Evolutionary conservation across 257 asterid genomes (phyloP), one percentile per base, ranked within the genome.

Genomic region (Anisodus tanguticus): DNA sequence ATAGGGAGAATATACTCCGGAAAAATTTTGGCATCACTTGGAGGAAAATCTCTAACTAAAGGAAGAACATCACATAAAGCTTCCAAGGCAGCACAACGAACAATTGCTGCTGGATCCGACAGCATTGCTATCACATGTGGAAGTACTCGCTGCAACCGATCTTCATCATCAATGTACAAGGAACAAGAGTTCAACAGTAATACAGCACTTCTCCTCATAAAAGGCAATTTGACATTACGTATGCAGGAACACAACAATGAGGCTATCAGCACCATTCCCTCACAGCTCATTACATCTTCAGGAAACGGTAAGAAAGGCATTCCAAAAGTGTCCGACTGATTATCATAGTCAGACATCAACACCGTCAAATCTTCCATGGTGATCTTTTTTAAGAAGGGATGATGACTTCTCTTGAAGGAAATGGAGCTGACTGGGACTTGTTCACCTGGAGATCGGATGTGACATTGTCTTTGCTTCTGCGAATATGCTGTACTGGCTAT

Each of bases 11-110:
- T 95, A 88, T 97, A 97, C 88, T 97, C 99, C 0, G 99, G 99
- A 86, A 97, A 97, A 8, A 97, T 97, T 92, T 97, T 97, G 91
- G 99, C 99, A 89, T 97, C 99, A 89, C 98, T 97, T 0, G 99
- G 98, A 82, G 99, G 98, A 83, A 97, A 97, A 89, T 95, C 99
- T 89, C 98, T 88, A 82, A 97, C 95, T 57, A 95, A 86, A 86
- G 99, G 98, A 85, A 97, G 98, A 90, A 97, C 95, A 90, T 97
- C 98, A 58, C 98, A 97, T 85, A 95, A 84, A 83, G 98, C 92
- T 90, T 97, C 99, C 76, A 97, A 85, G 45, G 99, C 98, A 80
- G 99, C 99, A 89, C 95, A 97, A 41, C 99, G 98, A 78, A 97
- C 99, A 82, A 97, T 95, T 79, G 99, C 98, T 86, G 98, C 95